Percentiles rank a stretch among this genome's conserved stretches.
phyloP scores from a whole-genome alignment of 164 flowering plant genomes.

The Pachysandra terminalis region DNA sequence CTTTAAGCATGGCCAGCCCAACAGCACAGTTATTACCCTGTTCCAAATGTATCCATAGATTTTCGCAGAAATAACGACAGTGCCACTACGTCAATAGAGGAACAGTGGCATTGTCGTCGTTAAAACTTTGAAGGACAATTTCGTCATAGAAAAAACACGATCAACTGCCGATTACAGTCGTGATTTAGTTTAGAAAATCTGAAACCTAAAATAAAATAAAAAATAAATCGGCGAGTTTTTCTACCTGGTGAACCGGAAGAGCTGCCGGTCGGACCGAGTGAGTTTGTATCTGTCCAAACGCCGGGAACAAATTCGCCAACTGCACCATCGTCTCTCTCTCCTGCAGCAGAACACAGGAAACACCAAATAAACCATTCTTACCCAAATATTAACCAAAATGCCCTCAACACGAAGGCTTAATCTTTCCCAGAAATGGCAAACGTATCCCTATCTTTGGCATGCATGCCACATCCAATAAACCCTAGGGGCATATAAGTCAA shows the following conservation, averaged over 20 bases:
- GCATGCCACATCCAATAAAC: background rate
- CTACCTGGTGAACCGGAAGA: conserved; percentile 50
- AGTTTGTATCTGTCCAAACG: conserved; percentile 55
- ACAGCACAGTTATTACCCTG: too few relatives aligned
- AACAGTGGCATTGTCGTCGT: background rate
- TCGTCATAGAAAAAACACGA: background rate
- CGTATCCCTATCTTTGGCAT: background rate
- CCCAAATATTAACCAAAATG: conserved; percentile 1
- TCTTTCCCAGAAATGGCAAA: too few relatives aligned
- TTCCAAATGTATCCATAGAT: too few relatives aligned
- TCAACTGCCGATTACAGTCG: too few relatives aligned
- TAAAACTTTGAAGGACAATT: background rate
- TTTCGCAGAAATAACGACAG: too few relatives aligned
- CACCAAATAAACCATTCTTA: background rate
- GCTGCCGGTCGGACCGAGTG: conserved; percentile 43
- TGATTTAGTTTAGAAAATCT: too few relatives aligned
- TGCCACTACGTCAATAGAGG: too few relatives aligned
- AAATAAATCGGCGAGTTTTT: background rate
- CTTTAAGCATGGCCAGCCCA: too few relatives aligned
- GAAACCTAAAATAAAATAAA: background rate
- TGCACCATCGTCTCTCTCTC: conserved; percentile 25
- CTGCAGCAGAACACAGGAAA: conserved; percentile 13
- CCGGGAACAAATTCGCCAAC: conserved; percentile 42
- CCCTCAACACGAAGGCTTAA: too few relatives aligned
- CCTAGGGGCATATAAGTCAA: background rate